Evolutionary conservation across 306 rosid species (phyloP).

Genomic region (Casuarina glauca): DNA sequence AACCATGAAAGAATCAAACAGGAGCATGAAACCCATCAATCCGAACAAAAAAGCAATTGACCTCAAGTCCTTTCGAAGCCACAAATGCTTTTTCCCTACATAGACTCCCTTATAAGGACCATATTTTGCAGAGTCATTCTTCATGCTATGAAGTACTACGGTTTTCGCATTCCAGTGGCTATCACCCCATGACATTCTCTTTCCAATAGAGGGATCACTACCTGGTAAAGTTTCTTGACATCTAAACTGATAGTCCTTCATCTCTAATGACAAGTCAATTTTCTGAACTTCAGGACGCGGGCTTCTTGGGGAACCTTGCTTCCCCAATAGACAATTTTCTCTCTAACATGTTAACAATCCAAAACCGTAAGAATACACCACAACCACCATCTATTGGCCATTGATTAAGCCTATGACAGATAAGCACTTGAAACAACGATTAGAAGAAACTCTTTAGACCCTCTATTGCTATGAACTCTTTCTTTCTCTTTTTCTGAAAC

Average conservation of each 20-base stretch:
- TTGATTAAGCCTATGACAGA: constrained; percentile 9
- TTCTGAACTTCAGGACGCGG: constrained; percentile 43
- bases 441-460: constrained; percentile 10
- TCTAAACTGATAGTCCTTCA: constrained; percentile 55
- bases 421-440: constrained; percentile 16
- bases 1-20: constrained; percentile 72
- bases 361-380: neutral
- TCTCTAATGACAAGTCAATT: constrained; percentile 32
- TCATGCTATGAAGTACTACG: constrained; percentile 49
- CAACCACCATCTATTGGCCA: constrained; percentile 2
- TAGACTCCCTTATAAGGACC: constrained; percentile 51
- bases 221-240: constrained; percentile 30
- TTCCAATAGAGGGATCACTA: constrained; percentile 49
- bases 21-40: constrained; percentile 63
- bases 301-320: constrained; percentile 50
- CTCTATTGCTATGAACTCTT: constrained; percentile 13
- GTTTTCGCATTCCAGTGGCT: constrained; percentile 53
- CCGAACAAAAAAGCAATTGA: constrained; percentile 54
- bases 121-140: constrained; percentile 56
- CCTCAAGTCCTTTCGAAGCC: constrained; percentile 64
- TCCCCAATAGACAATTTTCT: constrained; percentile 39
- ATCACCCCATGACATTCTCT: constrained; percentile 53
- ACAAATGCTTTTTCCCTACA: constrained; percentile 53
- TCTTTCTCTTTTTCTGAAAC: constrained; percentile 32
- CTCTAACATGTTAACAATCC: constrained; percentile 29